These are phyloP conservation scores for Rutstroemia sp. DNA, from an alignment of 2,329 filamentous ascomycete genomes.

Conservation along the genomic window DNA sequence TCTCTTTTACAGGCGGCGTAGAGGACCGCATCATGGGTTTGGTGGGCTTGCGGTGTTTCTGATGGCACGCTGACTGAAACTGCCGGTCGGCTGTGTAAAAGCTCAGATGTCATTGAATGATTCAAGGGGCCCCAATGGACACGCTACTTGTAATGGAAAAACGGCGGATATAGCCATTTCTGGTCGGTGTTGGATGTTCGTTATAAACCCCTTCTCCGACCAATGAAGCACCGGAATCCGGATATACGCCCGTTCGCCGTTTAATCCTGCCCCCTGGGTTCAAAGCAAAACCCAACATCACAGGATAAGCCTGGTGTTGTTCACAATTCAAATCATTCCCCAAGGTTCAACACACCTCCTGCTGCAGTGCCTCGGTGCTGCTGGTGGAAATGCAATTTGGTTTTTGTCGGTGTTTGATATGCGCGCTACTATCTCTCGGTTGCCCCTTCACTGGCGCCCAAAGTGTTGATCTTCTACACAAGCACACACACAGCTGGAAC, in stretches of 20 bases:
- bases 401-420: too few species aligned
- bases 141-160: too few species aligned
- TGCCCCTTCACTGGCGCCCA: too few species aligned
- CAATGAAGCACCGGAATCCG: not conserved
- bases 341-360: too few species aligned
- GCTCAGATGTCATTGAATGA: not conserved
- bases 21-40: not conserved
- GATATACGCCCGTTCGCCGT: not conserved
- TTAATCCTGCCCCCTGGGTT: not conserved
- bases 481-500: too few species aligned
- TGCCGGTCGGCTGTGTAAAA: conserved; percentile 7
- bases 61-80: conserved; percentile 7
- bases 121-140: not conserved
- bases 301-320: not conserved
- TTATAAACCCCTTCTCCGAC: not conserved
- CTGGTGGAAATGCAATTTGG: too few species aligned
- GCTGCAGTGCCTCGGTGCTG: too few species aligned
- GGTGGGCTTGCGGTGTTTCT: conserved; percentile 2
- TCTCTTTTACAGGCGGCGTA: not conserved
- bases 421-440: too few species aligned
- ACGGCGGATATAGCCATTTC: not conserved
- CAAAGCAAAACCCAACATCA: not conserved
- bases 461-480: too few species aligned
- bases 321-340: not conserved
- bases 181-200: not conserved